phyloP scores from a whole-genome alignment of 202 grass and related monocot species.

The Digitaria exilis region DNA sequence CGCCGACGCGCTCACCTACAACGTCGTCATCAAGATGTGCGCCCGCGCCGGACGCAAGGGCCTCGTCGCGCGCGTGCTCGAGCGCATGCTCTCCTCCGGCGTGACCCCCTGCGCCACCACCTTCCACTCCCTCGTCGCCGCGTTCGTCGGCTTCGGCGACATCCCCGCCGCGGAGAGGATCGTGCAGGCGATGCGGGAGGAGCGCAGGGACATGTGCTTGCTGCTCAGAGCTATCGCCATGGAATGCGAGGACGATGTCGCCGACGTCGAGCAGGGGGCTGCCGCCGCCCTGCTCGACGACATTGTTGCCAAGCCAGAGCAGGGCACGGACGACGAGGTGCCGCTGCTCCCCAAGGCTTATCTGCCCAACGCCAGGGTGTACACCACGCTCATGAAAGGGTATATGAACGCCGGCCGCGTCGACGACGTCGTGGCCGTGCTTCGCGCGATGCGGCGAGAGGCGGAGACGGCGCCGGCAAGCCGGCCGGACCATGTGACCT shows the following conservation, averaged over 20 bases:
- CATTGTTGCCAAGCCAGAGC: not conserved
- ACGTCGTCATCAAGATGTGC: constrained; percentile 83
- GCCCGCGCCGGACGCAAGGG: constrained; percentile 64
- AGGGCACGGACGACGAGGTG: not conserved
- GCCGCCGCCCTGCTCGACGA: constrained; percentile 44
- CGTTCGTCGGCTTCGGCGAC: constrained; percentile 81
- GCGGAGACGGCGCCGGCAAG: constrained; percentile 52
- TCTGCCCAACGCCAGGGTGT: constrained; percentile 65
- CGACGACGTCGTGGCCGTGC: constrained; percentile 42
- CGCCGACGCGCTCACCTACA: constrained; percentile 80
- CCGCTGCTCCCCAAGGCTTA: constrained; percentile 57
- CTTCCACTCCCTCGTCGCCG: constrained; percentile 72
- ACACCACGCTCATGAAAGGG: constrained; percentile 95
- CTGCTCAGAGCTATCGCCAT: constrained; percentile 42
- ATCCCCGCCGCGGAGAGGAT: constrained; percentile 65
- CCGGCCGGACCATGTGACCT: constrained; percentile 78
- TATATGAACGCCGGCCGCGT: constrained; percentile 84
- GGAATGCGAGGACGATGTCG: not conserved
- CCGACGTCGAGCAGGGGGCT: not conserved
- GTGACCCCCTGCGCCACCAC: constrained; percentile 56
- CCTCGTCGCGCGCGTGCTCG: constrained; percentile 46
- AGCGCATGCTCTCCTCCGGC: constrained; percentile 37
- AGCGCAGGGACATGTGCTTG: constrained; percentile 56
- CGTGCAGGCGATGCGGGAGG: constrained; percentile 87
- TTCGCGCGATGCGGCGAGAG: constrained; percentile 75